Evolutionary conservation across 768 basidiomycete genomes (phyloP), one percentile per base, ranked within the genome.

Genomic region (Suillus hirtellus): DNA sequence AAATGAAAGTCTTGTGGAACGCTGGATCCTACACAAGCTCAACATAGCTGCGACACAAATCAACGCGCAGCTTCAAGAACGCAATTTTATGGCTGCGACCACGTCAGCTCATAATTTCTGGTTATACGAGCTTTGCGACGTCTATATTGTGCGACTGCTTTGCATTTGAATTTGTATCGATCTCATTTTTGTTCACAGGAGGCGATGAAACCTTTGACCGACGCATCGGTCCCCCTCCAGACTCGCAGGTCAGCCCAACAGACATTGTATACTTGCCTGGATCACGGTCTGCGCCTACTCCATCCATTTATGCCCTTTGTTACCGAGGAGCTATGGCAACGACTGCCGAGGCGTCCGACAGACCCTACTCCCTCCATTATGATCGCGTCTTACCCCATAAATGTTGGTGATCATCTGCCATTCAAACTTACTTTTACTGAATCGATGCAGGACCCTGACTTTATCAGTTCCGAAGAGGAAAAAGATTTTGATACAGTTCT

Each of bases 301-400:
- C 97, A 99, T 75, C 97, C 97, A 0, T 95, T 99, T 80, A 99
- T 99, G 97, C 97, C 97, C 1, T 99, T 92, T 76, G 93, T 99
- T 38, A 98, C 97, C 4, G 97, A 99, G 77, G 97, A 99, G 75
- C 80, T 99, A 12, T 99, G 97, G 97, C 97, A 99, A 75, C 87
- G 97, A 35, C 81, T 99, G 2, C 95, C 96, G 0, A 82, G 96
- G 19, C 81, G 95, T 64, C 86, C 89, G 1, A 89, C 89, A 46
- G 95, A 98, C 72, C 67, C 82, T 10, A 92, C 90, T 11, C 86
- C 88, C 8, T 94, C 94, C 0, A 95, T 99, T 74, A 96, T 96
- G 93, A 77, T 99, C 21, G 83, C 95, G 0, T 78, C 84, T 37
- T 99, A 87, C 84, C 97, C 97, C 3, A 81, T 85, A 42, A 77